Evolutionary conservation across 2,329 filamentous ascomycete genomes (phyloP), one percentile per base, ranked within the genome.

Genomic region (Exophiala lecanii-corni): DNA sequence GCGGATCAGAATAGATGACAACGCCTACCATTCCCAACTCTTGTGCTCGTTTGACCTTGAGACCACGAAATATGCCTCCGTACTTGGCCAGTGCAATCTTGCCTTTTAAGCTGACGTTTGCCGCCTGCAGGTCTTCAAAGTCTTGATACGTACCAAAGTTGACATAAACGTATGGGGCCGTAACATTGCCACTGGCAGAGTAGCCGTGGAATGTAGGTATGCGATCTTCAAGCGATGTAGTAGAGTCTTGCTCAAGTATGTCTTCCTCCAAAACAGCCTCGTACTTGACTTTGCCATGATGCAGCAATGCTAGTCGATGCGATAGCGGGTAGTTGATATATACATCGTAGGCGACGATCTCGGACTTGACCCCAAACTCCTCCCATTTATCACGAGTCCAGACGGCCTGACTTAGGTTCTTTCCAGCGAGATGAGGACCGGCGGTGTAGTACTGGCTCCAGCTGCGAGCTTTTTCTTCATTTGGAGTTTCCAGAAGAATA

Each of bases 191-290:
- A 47, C 75, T 89, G 3, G 89, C 89, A 3, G 88, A 94, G 64
- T 96, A 97, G 40, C 91, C 92, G 60, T 97, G 91, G 69, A 97
- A 97, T 0, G 84, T 91, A 1, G 91, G 89, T 17, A 97, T 76
- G 20, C 87, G 74, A 57, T 89, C 76, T 7, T 76, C 66, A 34
- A 88, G 70, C 16, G 80, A 76, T 13, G 81, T 88, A 0, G 89
- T 94, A 2, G 81, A 76, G 61, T 98, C 92, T 39, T 94, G 82
- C 0, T 87, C 75, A 4, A 97, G 69, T 2, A 91, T 75, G 59
- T 94, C 88, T 63, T 98, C 92, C 55, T 86, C 80, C 30, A 97
- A 68, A 1, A 79, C 82, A 0, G 89, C 91, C 59, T 89, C 81
- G 58, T 83, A 94, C n/a, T 76, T 73, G 19, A 89, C 73, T 39